Conservation (phyloP, 768 basidiomycete genomes). For the Hygrocybe punicea region DNA sequence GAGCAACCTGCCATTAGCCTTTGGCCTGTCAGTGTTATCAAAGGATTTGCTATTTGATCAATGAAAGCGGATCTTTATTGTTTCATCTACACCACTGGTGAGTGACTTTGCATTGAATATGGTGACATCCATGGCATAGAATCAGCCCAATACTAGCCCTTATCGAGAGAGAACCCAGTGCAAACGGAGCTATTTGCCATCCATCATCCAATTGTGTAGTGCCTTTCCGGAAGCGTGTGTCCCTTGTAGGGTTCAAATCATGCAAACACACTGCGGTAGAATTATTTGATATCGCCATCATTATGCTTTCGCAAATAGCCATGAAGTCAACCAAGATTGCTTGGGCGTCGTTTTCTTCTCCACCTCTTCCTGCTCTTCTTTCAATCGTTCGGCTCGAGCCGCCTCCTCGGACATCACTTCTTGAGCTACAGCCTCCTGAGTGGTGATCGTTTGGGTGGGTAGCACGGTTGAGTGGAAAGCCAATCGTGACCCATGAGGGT, state of each 20-base stretch:
- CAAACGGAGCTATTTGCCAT: too few species aligned
- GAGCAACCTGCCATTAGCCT: constrained; percentile 55
- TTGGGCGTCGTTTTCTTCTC: constrained; percentile 40
- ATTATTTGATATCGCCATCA: constrained; percentile 21
- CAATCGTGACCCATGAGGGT: constrained; percentile 34
- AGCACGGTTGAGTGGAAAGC: constrained; percentile 23
- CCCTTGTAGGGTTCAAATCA: too few species aligned
- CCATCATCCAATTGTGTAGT: too few species aligned
- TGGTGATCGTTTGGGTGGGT: constrained; percentile 46
- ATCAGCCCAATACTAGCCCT: too few species aligned
- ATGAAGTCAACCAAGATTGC: constrained; percentile 61
- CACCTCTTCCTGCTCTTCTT: constrained; percentile 54
- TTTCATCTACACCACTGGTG: too few species aligned
- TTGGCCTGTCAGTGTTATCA: constrained; percentile 54
- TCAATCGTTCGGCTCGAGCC: constrained; percentile 47
- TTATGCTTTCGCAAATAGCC: constrained; percentile 54
- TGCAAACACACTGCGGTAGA: too few species aligned
- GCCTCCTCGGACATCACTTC: constrained; percentile 72
- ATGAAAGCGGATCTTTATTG: too few species aligned
- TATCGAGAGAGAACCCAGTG: too few species aligned
- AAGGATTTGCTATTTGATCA: constrained; percentile 47
- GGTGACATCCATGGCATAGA: too few species aligned
- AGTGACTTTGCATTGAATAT: too few species aligned
- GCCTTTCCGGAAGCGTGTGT: too few species aligned
- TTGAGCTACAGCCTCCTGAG: constrained; percentile 60